Evolutionary conservation across 2,329 filamentous ascomycete genomes (phyloP).

Genomic region (Byssochlamys sp.): DNA sequence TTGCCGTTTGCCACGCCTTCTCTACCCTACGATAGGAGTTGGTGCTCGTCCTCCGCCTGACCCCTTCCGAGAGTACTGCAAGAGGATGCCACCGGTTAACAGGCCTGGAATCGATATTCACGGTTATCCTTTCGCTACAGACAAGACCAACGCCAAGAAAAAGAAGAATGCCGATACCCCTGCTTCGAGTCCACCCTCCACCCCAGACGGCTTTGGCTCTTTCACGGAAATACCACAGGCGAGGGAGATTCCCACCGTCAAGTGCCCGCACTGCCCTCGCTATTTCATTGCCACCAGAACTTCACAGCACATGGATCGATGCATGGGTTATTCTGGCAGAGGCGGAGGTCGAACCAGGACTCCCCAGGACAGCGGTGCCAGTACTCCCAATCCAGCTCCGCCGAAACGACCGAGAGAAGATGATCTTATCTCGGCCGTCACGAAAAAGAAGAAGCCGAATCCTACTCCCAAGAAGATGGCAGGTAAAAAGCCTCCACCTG

Average conservation of each 20-base stretch:
- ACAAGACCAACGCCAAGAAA: conserved; percentile 39
- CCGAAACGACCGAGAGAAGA: conserved; percentile 28
- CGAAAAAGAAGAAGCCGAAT: conserved; percentile 42
- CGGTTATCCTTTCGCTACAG: conserved; percentile 39
- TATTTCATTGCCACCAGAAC: conserved; percentile 53
- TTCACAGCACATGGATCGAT: conserved; percentile 53
- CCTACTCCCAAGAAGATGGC: conserved; percentile 25
- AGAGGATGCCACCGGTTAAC: conserved; percentile 49
- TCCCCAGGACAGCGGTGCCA: conserved; percentile 34
- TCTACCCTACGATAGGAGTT: conserved; percentile 47
- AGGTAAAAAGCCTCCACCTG: conserved; percentile 26
- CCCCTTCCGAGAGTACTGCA: conserved; percentile 49
- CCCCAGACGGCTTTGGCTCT: conserved; percentile 18
- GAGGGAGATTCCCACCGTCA: conserved; percentile 33
- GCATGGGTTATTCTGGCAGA: conserved; percentile 48
- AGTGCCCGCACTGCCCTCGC: conserved; percentile 52
- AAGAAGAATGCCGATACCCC: conserved; percentile 30
- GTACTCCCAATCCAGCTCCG: conserved; percentile 24
- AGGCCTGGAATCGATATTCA: conserved; percentile 53
- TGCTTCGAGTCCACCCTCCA: conserved; percentile 25
- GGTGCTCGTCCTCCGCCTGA: conserved; percentile 41
- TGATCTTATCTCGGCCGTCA: conserved; percentile 36
- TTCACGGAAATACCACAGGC: conserved; percentile 22
- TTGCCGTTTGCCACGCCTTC: conserved; percentile 51
- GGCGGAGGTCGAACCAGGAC: conserved; percentile 40